Evolutionary conservation across 768 basidiomycete species (phyloP), one percentile per base, ranked within the genome.

Genomic region (Mycena polygramma): DNA sequence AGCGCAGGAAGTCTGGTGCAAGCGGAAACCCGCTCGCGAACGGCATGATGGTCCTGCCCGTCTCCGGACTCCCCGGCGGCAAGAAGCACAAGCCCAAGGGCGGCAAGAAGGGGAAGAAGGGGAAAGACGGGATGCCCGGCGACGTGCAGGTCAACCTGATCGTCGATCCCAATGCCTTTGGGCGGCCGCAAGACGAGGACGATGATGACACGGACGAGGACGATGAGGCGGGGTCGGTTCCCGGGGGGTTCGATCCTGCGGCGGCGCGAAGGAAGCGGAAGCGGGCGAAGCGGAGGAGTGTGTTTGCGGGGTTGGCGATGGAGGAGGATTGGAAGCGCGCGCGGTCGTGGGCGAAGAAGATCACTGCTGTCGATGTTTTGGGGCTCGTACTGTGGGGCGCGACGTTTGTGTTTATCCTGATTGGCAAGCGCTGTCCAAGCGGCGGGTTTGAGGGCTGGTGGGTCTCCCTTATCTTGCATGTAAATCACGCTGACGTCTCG

Each of bases 81-180:
- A 83, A 83, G 68, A 84, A 84, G 59, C 78, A 79, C 57, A 83
- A 82, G 67, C 80, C 82, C 51, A 81, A 82, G 55, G 78, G 80
- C 11, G 80, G 79, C 7, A 84, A 86, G 78, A 81, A 82, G 51
- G 80, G 81, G 24, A 83, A 82, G 74, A 83, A 84, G 70, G 81
- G 79, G 41, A 81, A 81, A 43, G 80, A 79, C 51, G 81, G 80
- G n/a, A 80, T 78, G 74, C 81, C 41, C 17, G 84, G 85, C 7
- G 87, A 87, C 74, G 88, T 93, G 2, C 92, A 93, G 69, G 90
- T 92, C 58, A 93, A 93, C 77, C 82, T 92, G 53, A 92, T 92
- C 69, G 90, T 92, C 37, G 91, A 92, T 74, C 91, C 92, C 9
- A 82, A 82, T 9, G 86, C 87, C 67, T 90, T 93, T 69, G 82